Conservation (phyloP, 1,284 basidiomycete genomes). For the Takashimella tepidaria region DNA sequence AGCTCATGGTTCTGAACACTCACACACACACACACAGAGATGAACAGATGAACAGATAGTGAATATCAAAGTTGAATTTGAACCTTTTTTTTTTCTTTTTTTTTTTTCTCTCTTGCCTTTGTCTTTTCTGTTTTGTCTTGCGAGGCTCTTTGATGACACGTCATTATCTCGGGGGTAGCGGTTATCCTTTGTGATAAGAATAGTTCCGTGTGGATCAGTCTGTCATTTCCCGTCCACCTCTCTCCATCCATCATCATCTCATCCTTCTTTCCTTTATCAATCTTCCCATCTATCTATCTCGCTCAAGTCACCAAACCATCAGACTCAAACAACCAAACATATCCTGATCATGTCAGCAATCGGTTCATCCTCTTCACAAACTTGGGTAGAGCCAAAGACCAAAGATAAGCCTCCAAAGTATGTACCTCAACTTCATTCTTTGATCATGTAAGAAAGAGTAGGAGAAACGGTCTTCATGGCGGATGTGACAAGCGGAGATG, state of each 20-base stretch:
- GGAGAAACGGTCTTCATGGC: background rate
- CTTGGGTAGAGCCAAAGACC: slow-evolving; percentile 19
- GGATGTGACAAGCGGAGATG: background rate
- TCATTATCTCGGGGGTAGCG: no score
- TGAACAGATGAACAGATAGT: no score
- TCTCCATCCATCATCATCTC: background rate
- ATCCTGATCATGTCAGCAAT: slow-evolving; percentile 11
- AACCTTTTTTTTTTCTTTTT: no score
- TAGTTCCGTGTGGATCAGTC: no score
- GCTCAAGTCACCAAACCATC: background rate
- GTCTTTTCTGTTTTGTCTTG: no score
- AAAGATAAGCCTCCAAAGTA: slow-evolving; percentile 38
- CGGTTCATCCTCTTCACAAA: slow-evolving; percentile 6
- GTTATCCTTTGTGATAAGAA: no score
- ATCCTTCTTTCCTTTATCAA: background rate
- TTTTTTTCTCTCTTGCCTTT: no score
- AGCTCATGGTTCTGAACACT: no score
- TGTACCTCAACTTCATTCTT: slow-evolving; percentile 8
- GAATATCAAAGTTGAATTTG: no score
- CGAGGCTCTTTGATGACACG: no score
- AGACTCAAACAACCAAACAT: background rate
- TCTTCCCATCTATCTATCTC: background rate
- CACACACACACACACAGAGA: no score
- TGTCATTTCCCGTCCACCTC: background rate
- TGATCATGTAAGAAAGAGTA: no score